Evolutionary conservation across 352 stramenopile species (phyloP), one percentile per base, ranked within the genome.

Genomic region (Phytophthora macrochlamydospora): DNA sequence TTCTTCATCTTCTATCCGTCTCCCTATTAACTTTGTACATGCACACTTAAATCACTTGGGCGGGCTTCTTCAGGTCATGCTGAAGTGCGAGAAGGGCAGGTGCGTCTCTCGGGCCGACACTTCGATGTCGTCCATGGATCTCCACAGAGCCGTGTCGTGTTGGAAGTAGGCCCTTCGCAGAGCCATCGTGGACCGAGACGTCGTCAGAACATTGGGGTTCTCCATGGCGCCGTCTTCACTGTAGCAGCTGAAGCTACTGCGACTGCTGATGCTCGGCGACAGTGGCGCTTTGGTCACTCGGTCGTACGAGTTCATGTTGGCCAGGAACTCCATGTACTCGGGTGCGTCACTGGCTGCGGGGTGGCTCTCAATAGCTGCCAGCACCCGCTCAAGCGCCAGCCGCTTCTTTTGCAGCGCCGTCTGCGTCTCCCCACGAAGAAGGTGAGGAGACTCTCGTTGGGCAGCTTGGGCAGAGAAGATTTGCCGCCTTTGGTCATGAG

Each of bases 391-490:
- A 30, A 92, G 75, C 54, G 78, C 75, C n/a, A 83, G 56, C 11
- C 84, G 84, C 50, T 88, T 86, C 66, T 88, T 82, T 65, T 89
- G 74, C 49, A 92, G 65, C 58, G 85, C 71, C 33, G 76, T 76
- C 71, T 87, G 81, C 40, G 80, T 91, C 65, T 92, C 84, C 5
- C 84, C 32, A 89, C 56, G 43, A 92, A 84, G 56, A 89, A 88
- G 12, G 79, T 74, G 28, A 92, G 80, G 24, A 92, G 70, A 30
- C 70, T 80, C 53, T 92, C 81, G 13, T 73, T 61, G 2, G 84
- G 84, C 28, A 92, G 56, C 54, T 71, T 68, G 11, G 84, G 85
- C 29, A 92, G 67, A 13, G 81, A 44, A 14, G 72, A 64, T 31
- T 54, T 35, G 24, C 54, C 49, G 11, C 32, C 65, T 18, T 71